These are phyloP conservation scores for Ascochyta clinopodiicola DNA, from an alignment of 2,329 filamentous ascomycete species.

Conservation along the genomic window DNA sequence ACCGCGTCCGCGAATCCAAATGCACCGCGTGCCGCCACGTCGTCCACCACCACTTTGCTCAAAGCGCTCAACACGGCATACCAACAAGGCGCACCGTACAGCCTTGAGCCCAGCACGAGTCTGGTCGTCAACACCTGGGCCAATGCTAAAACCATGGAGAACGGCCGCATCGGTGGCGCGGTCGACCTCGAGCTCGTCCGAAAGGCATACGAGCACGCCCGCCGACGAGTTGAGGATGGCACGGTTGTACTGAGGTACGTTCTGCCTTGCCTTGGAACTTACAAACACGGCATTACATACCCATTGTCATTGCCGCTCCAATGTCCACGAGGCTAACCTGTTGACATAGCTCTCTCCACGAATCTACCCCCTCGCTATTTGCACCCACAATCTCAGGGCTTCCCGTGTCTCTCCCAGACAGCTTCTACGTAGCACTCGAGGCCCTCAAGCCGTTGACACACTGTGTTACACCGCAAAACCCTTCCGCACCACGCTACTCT, in stretches of 20 bases:
- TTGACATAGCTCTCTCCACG: slow-evolving; percentile 77
- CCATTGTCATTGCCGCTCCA: not conserved
- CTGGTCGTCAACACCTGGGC: slow-evolving; percentile 96
- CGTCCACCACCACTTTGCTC: slow-evolving; percentile 89
- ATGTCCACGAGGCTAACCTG: not conserved
- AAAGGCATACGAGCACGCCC: slow-evolving; percentile 94
- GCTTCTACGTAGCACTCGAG: slow-evolving; percentile 78
- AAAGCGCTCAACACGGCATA: slow-evolving; percentile 93
- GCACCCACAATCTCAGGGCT: slow-evolving; percentile 81
- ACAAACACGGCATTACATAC: too few relatives aligned
- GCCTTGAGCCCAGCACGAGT: slow-evolving; percentile 87
- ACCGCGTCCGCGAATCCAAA: slow-evolving; percentile 63
- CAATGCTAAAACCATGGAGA: slow-evolving; percentile 74
- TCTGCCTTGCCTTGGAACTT: not conserved
- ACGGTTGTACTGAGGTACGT: slow-evolving; percentile 87
- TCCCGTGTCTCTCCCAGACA: slow-evolving; percentile 77
- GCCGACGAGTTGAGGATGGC: slow-evolving; percentile 91
- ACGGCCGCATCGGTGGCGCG: slow-evolving; percentile 75
- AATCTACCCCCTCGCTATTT: slow-evolving; percentile 84
- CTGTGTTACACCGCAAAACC: slow-evolving; percentile 87
- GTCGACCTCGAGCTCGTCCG: slow-evolving; percentile 80
- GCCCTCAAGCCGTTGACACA: slow-evolving; percentile 85
- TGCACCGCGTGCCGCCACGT: slow-evolving; percentile 61
- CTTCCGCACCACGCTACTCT: slow-evolving; percentile 80
- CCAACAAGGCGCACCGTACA: slow-evolving; percentile 79